phyloP scores from a whole-genome alignment of 1,284 basidiomycete genomes.

The Mycena citricolor region DNA sequence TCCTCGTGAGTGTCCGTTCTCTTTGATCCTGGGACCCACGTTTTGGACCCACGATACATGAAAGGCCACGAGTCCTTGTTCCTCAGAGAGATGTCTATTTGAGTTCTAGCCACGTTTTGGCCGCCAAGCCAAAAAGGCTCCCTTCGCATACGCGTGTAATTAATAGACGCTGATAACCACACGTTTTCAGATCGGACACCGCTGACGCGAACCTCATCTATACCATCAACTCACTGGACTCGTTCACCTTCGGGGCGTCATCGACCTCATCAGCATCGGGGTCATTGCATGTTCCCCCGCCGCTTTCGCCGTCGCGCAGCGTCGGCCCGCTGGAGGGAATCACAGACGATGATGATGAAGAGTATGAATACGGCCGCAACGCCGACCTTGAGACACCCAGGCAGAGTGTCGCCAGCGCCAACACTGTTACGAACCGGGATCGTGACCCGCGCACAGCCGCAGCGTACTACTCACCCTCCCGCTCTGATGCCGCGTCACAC shows the following conservation, averaged over 20 bases:
- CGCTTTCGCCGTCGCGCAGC: slow-evolving; percentile 14
- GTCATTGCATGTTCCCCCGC: too few relatives aligned
- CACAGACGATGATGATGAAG: slow-evolving; percentile 38
- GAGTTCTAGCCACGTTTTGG: neutral
- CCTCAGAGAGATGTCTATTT: neutral
- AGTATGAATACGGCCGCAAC: slow-evolving; percentile 32
- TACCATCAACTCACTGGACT: slow-evolving; percentile 11
- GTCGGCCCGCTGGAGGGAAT: slow-evolving; percentile 19
- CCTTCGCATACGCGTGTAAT: too few relatives aligned
- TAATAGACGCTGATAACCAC: neutral
- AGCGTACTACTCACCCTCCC: slow-evolving; percentile 11
- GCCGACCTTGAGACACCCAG: slow-evolving; percentile 55
- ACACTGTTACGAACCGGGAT: slow-evolving; percentile 22
- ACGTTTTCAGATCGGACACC: neutral
- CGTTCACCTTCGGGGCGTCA: slow-evolving; percentile 17
- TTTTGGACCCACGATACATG: too few relatives aligned
- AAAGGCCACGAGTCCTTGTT: slow-evolving; percentile 4
- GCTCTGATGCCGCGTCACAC: slow-evolving; percentile 48
- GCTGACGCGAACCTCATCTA: slow-evolving; percentile 11
- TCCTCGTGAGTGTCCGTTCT: too few relatives aligned
- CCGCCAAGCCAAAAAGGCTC: too few relatives aligned
- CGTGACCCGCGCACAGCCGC: slow-evolving; percentile 13
- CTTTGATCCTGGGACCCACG: too few relatives aligned
- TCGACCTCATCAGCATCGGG: too few relatives aligned
- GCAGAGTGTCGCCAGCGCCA: slow-evolving; percentile 46